These are phyloP conservation scores for Dendrobium chrysotoxum DNA, from an alignment of 106 monocot species.

Conservation along the genomic window DNA sequence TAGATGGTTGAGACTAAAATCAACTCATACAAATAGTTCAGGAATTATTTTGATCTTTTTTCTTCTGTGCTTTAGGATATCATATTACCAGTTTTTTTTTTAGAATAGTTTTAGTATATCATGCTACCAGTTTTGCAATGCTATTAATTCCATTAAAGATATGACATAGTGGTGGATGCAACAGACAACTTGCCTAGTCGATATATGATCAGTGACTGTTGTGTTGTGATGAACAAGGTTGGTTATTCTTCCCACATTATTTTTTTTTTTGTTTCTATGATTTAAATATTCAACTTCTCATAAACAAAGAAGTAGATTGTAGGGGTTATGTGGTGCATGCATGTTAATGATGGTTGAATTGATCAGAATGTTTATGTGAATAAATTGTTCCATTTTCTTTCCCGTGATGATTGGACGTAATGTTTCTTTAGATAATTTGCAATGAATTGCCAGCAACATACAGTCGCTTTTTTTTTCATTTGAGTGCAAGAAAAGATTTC, in stretches of 20 bases:
- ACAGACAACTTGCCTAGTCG: conserved; percentile 96
- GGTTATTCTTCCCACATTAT: neutral
- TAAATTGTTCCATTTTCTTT: neutral
- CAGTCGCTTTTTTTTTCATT: neutral
- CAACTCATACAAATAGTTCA: no score
- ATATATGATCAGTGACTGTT: conserved; percentile 97
- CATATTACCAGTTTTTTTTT: neutral
- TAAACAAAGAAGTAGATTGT: neutral
- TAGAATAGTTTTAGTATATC: neutral
- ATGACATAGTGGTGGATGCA: conserved; percentile 97
- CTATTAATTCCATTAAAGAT: conserved; percentile 48
- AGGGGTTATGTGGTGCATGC: neutral
- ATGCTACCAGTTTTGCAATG: conserved; percentile 22
- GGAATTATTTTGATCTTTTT: no score
- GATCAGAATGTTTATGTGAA: neutral
- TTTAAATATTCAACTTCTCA: conserved; percentile 1
- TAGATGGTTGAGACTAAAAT: no score
- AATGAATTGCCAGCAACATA: neutral
- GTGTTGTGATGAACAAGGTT: conserved; percentile 89
- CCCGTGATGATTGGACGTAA: neutral
- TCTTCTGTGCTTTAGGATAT: neutral
- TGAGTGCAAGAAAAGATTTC: no score
- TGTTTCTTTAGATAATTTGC: neutral
- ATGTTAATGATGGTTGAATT: neutral
- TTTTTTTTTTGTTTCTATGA: neutral